phyloP scores from a whole-genome alignment of 1,284 basidiomycete genomes.

The Apiotrichum porosum region DNA sequence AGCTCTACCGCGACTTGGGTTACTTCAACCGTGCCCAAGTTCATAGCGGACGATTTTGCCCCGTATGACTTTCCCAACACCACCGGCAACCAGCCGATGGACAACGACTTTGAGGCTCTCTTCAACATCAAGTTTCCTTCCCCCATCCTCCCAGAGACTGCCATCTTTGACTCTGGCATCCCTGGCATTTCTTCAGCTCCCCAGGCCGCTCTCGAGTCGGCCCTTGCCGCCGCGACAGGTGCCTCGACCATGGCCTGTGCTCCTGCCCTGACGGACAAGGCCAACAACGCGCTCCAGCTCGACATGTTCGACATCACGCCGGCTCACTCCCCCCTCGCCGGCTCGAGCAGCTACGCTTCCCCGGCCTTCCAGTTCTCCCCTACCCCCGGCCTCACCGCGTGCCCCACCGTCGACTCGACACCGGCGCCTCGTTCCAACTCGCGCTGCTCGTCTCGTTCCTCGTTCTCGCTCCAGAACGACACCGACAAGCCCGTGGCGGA shows the following conservation, averaged over 20 bases:
- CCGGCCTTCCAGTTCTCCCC: slow-evolving; percentile 18
- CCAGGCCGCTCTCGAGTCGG: not conserved
- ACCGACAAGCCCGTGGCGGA: not conserved
- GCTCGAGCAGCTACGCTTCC: slow-evolving; percentile 9
- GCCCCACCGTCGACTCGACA: slow-evolving; percentile 9
- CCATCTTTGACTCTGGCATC: slow-evolving; percentile 11
- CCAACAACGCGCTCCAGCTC: slow-evolving; percentile 12
- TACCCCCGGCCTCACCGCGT: slow-evolving; percentile 14
- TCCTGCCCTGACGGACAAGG: not conserved
- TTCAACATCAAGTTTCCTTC: slow-evolving; percentile 9
- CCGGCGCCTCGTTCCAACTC: slow-evolving; percentile 15
- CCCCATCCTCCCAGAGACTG: slow-evolving; percentile 3
- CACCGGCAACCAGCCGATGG: not conserved
- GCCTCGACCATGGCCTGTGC: not conserved
- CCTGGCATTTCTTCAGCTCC: not conserved
- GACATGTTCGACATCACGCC: slow-evolving; percentile 9
- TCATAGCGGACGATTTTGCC: slow-evolving; percentile 3
- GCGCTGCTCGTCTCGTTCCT: slow-evolving; percentile 15
- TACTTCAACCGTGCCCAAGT: slow-evolving; percentile 5
- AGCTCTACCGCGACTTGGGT: slow-evolving; percentile 10
- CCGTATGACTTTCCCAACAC: slow-evolving; percentile 1
- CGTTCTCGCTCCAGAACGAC: slow-evolving; percentile 6
- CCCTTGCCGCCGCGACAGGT: not conserved
- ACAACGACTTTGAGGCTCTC: slow-evolving; percentile 3
- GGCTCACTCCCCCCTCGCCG: not conserved